Percentiles rank a stretch among this genome's conserved stretches.
These are phyloP conservation scores for Pichia cabralensis DNA, from an alignment of 805 yeast species.

Conservation along the genomic window DNA sequence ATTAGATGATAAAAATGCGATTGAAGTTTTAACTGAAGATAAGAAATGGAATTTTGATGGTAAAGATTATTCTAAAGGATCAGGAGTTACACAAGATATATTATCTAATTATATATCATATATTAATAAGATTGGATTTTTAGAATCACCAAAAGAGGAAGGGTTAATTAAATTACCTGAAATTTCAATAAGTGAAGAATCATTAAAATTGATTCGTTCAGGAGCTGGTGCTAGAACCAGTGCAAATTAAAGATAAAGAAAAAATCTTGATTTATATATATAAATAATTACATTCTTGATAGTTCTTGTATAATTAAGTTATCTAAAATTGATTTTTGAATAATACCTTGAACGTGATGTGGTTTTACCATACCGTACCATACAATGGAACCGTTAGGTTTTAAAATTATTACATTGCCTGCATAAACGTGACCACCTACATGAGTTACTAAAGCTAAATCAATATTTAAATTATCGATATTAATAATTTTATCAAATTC, in stretches of 20 bases:
- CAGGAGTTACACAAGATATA: slow-evolving; percentile 59
- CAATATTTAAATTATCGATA: slow-evolving; percentile 21
- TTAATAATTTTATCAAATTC: slow-evolving; percentile 40
- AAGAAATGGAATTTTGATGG: slow-evolving; percentile 38
- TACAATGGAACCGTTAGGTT: slow-evolving; percentile 33
- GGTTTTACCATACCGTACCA: slow-evolving; percentile 80
- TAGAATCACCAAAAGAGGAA: slow-evolving; percentile 46
- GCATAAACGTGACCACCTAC: slow-evolving; percentile 85
- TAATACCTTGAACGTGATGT: slow-evolving; percentile 53
- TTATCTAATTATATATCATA: slow-evolving; percentile 75
- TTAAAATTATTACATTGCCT: slow-evolving; percentile 61
- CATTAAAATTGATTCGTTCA: slow-evolving; percentile 44
- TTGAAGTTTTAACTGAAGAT: slow-evolving; percentile 55
- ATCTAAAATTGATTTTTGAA: slow-evolving; percentile 40
- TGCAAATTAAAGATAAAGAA: slow-evolving; percentile 26
- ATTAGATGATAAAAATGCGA: slow-evolving; percentile 79
- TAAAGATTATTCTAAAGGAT: slow-evolving; percentile 56
- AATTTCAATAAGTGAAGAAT: slow-evolving; percentile 43
- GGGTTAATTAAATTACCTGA: slow-evolving; percentile 45
- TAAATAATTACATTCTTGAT: slow-evolving; percentile 28
- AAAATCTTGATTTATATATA: neutral
- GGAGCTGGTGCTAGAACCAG: slow-evolving; percentile 75
- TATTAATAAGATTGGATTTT: slow-evolving; percentile 68
- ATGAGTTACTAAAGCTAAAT: slow-evolving; percentile 56
- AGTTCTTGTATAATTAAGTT: slow-evolving; percentile 45